Evolutionary conservation across 345 rosid species (phyloP).

Genomic region (Syzygium jambos): DNA sequence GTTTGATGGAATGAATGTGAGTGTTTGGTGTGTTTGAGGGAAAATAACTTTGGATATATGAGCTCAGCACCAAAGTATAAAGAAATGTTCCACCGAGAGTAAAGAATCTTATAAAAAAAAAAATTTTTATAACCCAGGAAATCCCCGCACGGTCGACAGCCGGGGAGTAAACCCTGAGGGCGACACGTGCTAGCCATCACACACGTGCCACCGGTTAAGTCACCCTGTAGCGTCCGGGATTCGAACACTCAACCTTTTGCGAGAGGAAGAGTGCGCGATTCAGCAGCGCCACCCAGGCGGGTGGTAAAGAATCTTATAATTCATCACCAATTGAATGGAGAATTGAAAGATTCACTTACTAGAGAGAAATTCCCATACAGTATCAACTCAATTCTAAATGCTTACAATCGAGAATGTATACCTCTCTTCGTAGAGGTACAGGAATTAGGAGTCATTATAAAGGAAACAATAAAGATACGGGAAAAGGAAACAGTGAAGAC

Average conservation of each 20-base stretch:
- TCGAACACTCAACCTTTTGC: too few species aligned
- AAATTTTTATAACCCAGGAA: too few species aligned
- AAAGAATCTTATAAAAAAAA: not conserved
- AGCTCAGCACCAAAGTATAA: not conserved
- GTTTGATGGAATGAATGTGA: not conserved
- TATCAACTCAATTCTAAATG: not conserved
- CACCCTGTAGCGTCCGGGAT: too few species aligned
- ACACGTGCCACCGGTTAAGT: too few species aligned
- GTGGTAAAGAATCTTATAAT: not conserved
- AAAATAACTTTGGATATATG: not conserved
- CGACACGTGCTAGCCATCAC: too few species aligned
- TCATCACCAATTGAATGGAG: not conserved
- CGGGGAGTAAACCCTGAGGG: too few species aligned
- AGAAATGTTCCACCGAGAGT: not conserved
- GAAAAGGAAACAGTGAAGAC: not conserved
- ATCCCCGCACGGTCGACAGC: too few species aligned
- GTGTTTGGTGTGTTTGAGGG: not conserved
- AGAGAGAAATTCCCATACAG: accelerated
- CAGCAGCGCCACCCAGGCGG: too few species aligned
- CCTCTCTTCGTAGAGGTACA: not conserved
- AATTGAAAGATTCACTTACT: not conserved
- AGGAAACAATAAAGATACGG: accelerated
- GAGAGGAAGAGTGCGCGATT: too few species aligned
- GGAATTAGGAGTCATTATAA: not conserved
- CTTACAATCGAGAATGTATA: accelerated